Conservation (phyloP, 345 rosid species). For the Arabis alpina region DNA sequence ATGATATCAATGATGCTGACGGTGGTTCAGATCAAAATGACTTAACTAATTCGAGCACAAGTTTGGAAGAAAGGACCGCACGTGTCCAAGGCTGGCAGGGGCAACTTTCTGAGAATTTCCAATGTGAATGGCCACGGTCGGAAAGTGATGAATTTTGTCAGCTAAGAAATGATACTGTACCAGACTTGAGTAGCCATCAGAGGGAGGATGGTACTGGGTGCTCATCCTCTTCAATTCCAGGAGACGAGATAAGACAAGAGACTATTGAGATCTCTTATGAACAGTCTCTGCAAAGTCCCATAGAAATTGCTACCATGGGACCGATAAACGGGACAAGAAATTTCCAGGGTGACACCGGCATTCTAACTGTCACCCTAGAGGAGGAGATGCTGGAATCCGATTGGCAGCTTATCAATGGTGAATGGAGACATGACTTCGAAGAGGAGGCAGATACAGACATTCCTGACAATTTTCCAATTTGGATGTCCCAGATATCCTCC, state of each 20-base stretch:
- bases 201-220: constrained; percentile 36
- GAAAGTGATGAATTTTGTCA: constrained; percentile 42
- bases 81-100: constrained; percentile 52
- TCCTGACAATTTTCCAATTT: constrained; percentile 49
- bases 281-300: constrained; percentile 39
- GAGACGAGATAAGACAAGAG: constrained; percentile 43
- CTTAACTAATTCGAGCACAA: constrained; percentile 48
- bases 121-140: constrained; percentile 45
- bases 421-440: constrained; percentile 47
- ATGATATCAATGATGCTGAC: constrained; percentile 42
- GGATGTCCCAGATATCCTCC: constrained; percentile 43
- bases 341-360: constrained; percentile 42
- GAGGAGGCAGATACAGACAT: constrained; percentile 46
- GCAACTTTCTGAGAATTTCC: constrained; percentile 50
- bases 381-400: constrained; percentile 48
- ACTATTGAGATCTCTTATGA: constrained; percentile 36
- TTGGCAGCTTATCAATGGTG: constrained; percentile 47
- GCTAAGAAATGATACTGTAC: constrained; percentile 46
- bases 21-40: constrained; percentile 47
- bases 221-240: constrained; percentile 40
- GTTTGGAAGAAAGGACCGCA: constrained; percentile 50
- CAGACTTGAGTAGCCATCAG: constrained; percentile 40
- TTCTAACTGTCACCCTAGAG: constrained; percentile 44
- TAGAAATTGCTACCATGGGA: constrained; percentile 39
- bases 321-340: constrained; percentile 35